These are phyloP conservation scores for Ogataea corticis DNA, from an alignment of 805 yeast species.

Conservation along the genomic window DNA sequence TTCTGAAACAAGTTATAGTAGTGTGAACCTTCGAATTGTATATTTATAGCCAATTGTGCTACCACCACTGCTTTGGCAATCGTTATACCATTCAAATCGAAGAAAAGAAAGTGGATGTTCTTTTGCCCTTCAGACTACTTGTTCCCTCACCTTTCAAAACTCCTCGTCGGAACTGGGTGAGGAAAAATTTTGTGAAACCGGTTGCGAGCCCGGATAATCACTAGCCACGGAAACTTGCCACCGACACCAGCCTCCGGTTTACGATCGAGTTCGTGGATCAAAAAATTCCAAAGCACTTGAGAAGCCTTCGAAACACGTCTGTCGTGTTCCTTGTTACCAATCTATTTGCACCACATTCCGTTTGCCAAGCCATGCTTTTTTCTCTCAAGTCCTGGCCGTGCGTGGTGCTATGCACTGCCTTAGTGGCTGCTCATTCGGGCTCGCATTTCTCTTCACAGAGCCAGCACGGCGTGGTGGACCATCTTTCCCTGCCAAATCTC, in stretches of 20 bases:
- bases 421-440: constrained; percentile 5
- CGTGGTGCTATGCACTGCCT: not conserved
- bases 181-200: constrained; percentile 6
- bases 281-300: not conserved
- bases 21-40: not conserved
- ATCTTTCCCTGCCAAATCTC: constrained; percentile 29
- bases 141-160: constrained; percentile 1
- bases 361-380: not conserved
- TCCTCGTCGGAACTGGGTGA: constrained; percentile 4
- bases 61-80: constrained; percentile 5
- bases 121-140: not conserved
- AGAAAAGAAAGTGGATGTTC: too few relatives aligned
- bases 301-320: not conserved
- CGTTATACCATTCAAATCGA: not conserved
- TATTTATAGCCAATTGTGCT: constrained; percentile 5
- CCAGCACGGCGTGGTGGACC: constrained; percentile 3
- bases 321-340: not conserved
- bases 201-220: not conserved
- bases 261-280: too few relatives aligned
- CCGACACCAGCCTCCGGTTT: not conserved
- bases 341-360: not conserved
- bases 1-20: constrained; percentile 1
- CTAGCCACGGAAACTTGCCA: not conserved
- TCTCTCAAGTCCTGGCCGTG: not conserved
- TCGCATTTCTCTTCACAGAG: constrained; percentile 5